Conservation (phyloP, 495 filamentous ascomycete genomes). For the Neurospora discreta region DNA sequence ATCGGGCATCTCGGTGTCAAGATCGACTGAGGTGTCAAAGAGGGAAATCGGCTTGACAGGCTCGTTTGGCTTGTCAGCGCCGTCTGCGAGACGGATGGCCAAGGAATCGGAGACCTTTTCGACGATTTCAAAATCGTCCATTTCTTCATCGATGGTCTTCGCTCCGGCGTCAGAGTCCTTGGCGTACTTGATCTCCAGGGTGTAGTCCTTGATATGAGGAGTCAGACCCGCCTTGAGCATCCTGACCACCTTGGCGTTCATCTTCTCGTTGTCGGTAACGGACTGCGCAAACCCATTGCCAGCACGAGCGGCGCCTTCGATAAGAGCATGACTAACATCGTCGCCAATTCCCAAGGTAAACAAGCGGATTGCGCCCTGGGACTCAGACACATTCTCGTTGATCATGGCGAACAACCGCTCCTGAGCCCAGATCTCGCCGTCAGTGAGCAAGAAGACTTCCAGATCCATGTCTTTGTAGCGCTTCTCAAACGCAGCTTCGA, state of each 20-base stretch:
- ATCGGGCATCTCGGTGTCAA: constrained; percentile 24
- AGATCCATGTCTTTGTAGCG: constrained; percentile 41
- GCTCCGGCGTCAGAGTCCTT: constrained; percentile 10
- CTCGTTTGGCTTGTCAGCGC: background rate
- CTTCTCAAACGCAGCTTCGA: constrained; percentile 40
- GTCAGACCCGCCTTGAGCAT: constrained; percentile 60
- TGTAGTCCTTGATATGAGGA: constrained; percentile 49
- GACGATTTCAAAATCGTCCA: constrained; percentile 44
- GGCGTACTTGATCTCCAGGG: constrained; percentile 47
- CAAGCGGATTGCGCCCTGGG: constrained; percentile 44
- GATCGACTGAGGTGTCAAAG: constrained; percentile 38
- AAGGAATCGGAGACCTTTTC: constrained; percentile 41
- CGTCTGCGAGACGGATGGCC: constrained; percentile 10
- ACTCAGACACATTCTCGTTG: constrained; percentile 34
- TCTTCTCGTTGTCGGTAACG: constrained; percentile 45
- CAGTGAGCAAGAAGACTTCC: constrained; percentile 59
- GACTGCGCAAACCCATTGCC: constrained; percentile 57
- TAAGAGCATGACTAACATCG: constrained; percentile 48
- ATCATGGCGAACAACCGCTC: constrained; percentile 43
- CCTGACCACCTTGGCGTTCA: constrained; percentile 53
- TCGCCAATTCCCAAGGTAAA: constrained; percentile 58
- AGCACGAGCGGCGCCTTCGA: constrained; percentile 56
- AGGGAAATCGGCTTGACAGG: constrained; percentile 42
- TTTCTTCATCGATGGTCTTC: background rate
- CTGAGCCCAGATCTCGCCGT: constrained; percentile 58